A percentile compares a stretch with the other conserved stretches of the same genome.
Evolutionary conservation across 305 asterid genomes (phyloP).

Genomic region (Andrographis paniculata): DNA sequence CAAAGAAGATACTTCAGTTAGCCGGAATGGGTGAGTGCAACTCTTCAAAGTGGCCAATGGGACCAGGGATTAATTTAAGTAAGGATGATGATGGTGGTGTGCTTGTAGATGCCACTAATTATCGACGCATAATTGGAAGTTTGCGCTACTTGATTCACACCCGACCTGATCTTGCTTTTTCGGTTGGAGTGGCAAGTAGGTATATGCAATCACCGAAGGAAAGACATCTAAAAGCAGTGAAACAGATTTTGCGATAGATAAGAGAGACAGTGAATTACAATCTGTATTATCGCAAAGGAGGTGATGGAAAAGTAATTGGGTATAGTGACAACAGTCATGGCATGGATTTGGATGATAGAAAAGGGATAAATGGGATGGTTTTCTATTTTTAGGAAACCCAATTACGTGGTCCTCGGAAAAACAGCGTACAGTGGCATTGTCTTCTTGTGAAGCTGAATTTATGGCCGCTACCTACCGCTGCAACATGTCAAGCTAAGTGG

Average conservation of each 20-base stretch:
- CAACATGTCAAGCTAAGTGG: conserved; percentile 1
- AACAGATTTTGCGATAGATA: not conserved
- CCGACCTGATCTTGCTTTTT: conserved; percentile 1
- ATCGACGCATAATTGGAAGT: not conserved
- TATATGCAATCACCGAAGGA: not conserved
- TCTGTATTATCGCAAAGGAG: not conserved
- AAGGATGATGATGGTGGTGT: not conserved
- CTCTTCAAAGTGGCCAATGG: not conserved
- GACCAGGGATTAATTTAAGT: not conserved
- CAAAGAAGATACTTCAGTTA: not conserved
- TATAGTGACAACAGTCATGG: not conserved
- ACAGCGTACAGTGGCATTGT: not conserved
- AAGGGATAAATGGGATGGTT: not conserved
- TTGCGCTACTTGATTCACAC: not conserved
- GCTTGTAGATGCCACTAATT: not conserved
- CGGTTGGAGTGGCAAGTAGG: not conserved
- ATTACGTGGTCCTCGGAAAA: not conserved
- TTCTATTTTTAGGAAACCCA: not conserved
- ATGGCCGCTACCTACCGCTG: not conserved
- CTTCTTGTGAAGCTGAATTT: conserved; percentile 3
- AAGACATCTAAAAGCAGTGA: not conserved
- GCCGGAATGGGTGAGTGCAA: not conserved
- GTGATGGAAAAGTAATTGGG: not conserved
- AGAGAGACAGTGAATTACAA: not conserved
- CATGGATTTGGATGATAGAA: not conserved